These are phyloP conservation scores for Daldinia childiae DNA, from an alignment of 495 filamentous ascomycete species.

Conservation along the genomic window DNA sequence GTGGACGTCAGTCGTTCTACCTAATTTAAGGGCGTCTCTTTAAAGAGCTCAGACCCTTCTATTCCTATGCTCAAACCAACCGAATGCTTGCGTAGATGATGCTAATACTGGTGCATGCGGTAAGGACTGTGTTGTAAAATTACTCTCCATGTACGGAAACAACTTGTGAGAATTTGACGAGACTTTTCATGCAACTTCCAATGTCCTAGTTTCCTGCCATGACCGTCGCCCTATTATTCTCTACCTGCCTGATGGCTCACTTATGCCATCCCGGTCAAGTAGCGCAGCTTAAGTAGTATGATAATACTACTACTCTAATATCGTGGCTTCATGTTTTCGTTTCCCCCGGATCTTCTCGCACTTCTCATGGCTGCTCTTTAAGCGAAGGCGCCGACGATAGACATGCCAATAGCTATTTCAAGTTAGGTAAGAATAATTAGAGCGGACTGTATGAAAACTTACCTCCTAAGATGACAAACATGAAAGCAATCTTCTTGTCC, in stretches of 20 bases:
- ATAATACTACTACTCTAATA: slow-evolving; percentile 13
- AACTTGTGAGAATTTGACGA: slow-evolving; percentile 26
- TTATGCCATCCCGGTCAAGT: slow-evolving; percentile 1
- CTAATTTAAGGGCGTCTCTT: neutral
- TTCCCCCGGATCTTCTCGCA: slow-evolving; percentile 10
- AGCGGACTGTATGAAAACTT: slow-evolving; percentile 13
- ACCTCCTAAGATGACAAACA: slow-evolving; percentile 56
- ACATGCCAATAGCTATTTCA: slow-evolving; percentile 60
- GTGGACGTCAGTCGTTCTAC: neutral
- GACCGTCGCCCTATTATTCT: slow-evolving; percentile 20
- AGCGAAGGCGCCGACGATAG: slow-evolving; percentile 67
- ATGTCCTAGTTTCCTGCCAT: slow-evolving; percentile 14
- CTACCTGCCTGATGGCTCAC: slow-evolving; percentile 6
- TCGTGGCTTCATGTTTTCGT: slow-evolving; percentile 14
- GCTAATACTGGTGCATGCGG: slow-evolving; percentile 30
- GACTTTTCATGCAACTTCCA: slow-evolving; percentile 18
- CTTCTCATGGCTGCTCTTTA: slow-evolving; percentile 34
- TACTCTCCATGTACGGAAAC: slow-evolving; percentile 33
- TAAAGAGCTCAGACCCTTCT: too few species aligned
- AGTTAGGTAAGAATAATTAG: slow-evolving; percentile 30
- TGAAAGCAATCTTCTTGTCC: slow-evolving; percentile 54
- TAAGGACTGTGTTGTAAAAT: slow-evolving; percentile 43
- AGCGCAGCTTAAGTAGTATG: slow-evolving; percentile 11
- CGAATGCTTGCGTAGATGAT: slow-evolving; percentile 13
- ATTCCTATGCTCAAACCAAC: neutral